Base-by-base conservation (phyloP, 352 stramenopile genomes). In the Halophytophthora polymorphica region DNA sequence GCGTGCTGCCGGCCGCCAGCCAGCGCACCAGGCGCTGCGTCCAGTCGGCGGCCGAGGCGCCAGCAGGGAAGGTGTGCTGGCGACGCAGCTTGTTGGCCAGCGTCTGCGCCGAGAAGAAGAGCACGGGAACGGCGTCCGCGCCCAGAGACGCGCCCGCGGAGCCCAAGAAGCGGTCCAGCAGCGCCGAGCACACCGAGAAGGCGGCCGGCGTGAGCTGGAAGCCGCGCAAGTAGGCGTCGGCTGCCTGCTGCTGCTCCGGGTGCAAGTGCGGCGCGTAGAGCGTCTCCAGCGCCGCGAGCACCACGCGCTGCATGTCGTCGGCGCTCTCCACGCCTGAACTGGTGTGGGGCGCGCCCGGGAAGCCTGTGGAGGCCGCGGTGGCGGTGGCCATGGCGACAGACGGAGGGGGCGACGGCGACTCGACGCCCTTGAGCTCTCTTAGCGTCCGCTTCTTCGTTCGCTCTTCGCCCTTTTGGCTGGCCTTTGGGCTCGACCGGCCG, bases 91-190 rank as follows among this genome's bases (percentile, higher is more conserved):
- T 90, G 64, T 77, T 90, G n/a, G 80, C 78, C 43, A 93, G 68
- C 57, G 83, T 93, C 69, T 93, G 83, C 15, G 83, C 66, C 18
- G 83, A 70, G 61, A 93, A 93, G 62, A 91, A 93, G 21, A 88
- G 61, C 18, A 80, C 62, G 12, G 81, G 77, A 12, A 85, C 60
- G 14, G 34, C 53, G 14, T 52, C 51, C 45, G 58, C 48, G 53
- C 41, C 18, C 53, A 66, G 34, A 37, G 7, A 33, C 56, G 56
- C 35, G 44, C 64, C 33, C 36, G 39, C 37, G 59, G 45, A 45
- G 37, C 43, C 50, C n/a, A 93, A 49, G 36, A 85, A 73, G 40
- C 71, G 70, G 47, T 91, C 78, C 37, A 92, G 64, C 34, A 92
- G 65, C 37, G 62, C 43, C 35, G 72, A 55, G 42, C 78, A 86